phyloP scores from a whole-genome alignment of 2,329 filamentous ascomycete genomes.

The Ophiostoma ips region DNA sequence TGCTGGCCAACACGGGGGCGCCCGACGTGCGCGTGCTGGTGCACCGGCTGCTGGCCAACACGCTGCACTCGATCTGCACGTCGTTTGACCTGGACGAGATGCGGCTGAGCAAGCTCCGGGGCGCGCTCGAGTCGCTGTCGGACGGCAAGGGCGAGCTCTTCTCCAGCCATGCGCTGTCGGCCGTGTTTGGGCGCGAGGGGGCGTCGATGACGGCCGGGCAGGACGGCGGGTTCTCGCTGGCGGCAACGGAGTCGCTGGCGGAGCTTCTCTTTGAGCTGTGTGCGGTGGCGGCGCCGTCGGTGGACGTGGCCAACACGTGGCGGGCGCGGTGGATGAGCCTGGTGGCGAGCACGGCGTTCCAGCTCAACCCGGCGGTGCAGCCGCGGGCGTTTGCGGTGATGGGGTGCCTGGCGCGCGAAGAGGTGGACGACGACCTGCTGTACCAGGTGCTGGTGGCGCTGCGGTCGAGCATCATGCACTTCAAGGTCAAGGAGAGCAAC shows the following conservation, averaged over 20 bases:
- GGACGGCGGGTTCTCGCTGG: conserved; percentile 36
- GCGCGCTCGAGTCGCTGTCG: conserved; percentile 43
- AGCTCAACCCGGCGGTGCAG: conserved; percentile 59
- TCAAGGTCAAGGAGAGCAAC: conserved; percentile 33
- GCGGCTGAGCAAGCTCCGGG: conserved; percentile 39
- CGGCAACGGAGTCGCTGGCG: conserved; percentile 47
- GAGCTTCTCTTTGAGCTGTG: conserved; percentile 50
- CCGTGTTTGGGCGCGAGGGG: conserved; percentile 34
- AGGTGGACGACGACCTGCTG: conserved; percentile 56
- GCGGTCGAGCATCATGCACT: conserved; percentile 49
- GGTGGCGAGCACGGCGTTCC: conserved; percentile 58
- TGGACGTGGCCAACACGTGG: conserved; percentile 55
- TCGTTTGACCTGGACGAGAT: conserved; percentile 49
- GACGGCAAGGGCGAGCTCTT: conserved; percentile 47
- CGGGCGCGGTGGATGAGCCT: conserved; percentile 61
- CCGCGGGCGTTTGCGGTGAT: conserved; percentile 56
- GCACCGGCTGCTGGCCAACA: conserved; percentile 51
- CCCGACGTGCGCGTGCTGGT: conserved; percentile 43
- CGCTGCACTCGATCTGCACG: conserved; percentile 53
- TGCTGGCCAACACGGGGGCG: conserved; percentile 52
- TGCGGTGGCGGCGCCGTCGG: conserved; percentile 46
- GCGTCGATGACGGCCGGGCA: conserved; percentile 40
- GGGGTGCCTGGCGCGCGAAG: conserved; percentile 56
- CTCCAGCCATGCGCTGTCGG: conserved; percentile 27
- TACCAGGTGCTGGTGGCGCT: conserved; percentile 58